Evolutionary conservation across 495 filamentous ascomycete genomes (phyloP).

Genomic region (Cudoniella acicularis): DNA sequence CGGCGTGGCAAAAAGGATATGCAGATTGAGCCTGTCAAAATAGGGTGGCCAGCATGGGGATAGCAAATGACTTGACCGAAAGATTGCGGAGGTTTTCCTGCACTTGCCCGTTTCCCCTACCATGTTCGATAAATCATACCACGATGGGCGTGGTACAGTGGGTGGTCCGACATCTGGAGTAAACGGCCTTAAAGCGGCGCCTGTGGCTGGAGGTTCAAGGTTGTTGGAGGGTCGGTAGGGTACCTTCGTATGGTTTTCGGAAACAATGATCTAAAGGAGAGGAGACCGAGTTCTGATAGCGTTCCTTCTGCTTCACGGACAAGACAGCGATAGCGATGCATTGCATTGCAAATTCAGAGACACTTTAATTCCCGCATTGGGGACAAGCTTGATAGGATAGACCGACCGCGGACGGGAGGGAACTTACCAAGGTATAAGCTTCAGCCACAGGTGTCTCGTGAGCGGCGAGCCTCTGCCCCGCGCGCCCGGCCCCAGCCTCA

Average conservation of each 20-base stretch:
- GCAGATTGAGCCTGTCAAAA: background rate
- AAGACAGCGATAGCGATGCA: background rate
- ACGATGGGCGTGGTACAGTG: no score
- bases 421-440: no score
- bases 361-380: no score
- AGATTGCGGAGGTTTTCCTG: background rate
- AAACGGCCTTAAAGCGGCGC: background rate
- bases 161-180: no score
- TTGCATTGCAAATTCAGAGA: no score
- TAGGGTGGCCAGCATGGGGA: background rate
- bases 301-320: no score
- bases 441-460: background rate
- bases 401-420: no score
- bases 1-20: background rate
- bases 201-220: background rate
- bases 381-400: background rate
- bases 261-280: background rate
- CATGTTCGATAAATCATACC: no score
- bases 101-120: background rate
- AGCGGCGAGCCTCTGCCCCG: background rate
- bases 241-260: no score
- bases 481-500: background rate
- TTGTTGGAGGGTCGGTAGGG: no score
- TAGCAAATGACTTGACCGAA: background rate
- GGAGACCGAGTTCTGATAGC: background rate